phyloP scores from a whole-genome alignment of 140 eudicot genomes.

The Cichorium intybus region DNA sequence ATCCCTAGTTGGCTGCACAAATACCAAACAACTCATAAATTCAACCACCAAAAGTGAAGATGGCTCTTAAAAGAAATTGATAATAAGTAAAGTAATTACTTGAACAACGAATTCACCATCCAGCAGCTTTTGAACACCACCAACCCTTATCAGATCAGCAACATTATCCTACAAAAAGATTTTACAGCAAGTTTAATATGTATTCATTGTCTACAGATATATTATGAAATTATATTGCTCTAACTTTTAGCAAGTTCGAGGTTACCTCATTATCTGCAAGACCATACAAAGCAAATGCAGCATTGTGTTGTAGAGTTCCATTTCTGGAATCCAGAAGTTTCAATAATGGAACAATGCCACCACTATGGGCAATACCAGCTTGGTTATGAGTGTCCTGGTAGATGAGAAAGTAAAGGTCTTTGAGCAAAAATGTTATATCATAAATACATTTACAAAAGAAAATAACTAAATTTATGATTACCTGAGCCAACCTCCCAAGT shows the following conservation, averaged over 20 bases:
- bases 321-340: constrained; percentile 82
- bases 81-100: constrained; percentile 33
- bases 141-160: constrained; percentile 69
- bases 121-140: constrained; percentile 83
- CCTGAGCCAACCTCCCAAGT: constrained; percentile 96
- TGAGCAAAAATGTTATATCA: not conserved
- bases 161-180: constrained; percentile 65
- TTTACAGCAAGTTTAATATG: not conserved
- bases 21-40: constrained; percentile 5
- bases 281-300: constrained; percentile 95
- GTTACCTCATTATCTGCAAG: constrained; percentile 94
- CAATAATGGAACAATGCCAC: constrained; percentile 69
- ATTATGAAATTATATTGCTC: constrained; percentile 1
- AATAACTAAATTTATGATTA: constrained; percentile 19
- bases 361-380: constrained; percentile 89
- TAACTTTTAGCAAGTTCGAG: not conserved
- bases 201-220: not conserved
- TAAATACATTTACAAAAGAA: not conserved
- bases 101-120: constrained; percentile 84
- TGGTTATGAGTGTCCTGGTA: constrained; percentile 88
- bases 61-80: no score
- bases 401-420: not conserved
- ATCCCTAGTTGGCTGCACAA: constrained; percentile 82
- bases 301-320: constrained; percentile 90
- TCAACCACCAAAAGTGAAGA: not conserved